Evolutionary conservation across 352 stramenopile species (phyloP).

Genomic region (Phytophthora agathidicida): DNA sequence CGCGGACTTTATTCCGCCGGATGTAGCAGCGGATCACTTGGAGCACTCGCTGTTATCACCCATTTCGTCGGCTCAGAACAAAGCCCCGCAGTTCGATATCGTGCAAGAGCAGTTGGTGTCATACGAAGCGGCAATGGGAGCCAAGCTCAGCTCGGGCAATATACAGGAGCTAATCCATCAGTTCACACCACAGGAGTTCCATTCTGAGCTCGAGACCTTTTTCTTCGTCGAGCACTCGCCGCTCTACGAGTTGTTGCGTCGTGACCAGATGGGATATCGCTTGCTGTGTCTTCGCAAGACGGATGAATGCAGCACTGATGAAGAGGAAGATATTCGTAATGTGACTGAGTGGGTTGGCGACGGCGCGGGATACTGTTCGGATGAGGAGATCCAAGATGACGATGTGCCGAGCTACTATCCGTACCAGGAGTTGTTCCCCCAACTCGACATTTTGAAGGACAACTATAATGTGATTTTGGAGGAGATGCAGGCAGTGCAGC

Average conservation of each 20-base stretch:
- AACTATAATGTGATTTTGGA: constrained; percentile 80
- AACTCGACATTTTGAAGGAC: constrained; percentile 74
- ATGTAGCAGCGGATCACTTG: constrained; percentile 42
- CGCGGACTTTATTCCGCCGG: constrained; percentile 70
- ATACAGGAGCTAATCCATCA: constrained; percentile 43
- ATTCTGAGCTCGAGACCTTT: constrained; percentile 58
- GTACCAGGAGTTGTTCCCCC: constrained; percentile 77
- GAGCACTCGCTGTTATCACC: constrained; percentile 45
- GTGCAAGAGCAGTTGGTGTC: constrained; percentile 55
- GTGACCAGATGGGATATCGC: constrained; percentile 56
- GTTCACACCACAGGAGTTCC: constrained; percentile 52
- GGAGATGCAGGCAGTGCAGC: constrained; percentile 70
- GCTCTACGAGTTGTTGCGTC: constrained; percentile 51
- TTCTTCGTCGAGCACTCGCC: constrained; percentile 58
- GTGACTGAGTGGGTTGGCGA: constrained; percentile 41
- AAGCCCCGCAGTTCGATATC: constrained; percentile 42
- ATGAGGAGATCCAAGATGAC: constrained; percentile 75
- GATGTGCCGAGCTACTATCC: constrained; percentile 78
- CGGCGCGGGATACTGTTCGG: constrained; percentile 35
- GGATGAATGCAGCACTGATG: constrained; percentile 27
- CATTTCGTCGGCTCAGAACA: constrained; percentile 38
- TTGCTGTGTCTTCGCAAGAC: constrained; percentile 56
- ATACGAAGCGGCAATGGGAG: constrained; percentile 48
- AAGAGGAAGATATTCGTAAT: constrained; percentile 43
- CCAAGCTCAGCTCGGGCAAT: constrained; percentile 42